Conservation (phyloP, 176 grass and related monocot species). For the Olyra latifolia region DNA sequence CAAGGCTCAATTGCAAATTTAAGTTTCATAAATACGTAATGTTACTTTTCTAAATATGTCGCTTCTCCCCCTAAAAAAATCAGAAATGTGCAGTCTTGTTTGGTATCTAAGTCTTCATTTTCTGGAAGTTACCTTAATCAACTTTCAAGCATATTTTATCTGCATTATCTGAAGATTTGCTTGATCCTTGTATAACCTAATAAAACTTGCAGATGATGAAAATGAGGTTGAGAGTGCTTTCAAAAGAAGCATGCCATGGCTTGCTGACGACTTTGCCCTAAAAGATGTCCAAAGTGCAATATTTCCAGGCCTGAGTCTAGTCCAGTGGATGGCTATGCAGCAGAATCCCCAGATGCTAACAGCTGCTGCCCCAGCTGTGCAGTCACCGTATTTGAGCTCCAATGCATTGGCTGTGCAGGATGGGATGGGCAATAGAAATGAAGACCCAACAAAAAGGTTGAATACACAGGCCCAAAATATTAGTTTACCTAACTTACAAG, state of each 20-base stretch:
- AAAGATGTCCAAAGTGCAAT: conserved; percentile 88
- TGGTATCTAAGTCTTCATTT: not conserved
- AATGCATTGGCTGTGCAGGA: conserved; percentile 50
- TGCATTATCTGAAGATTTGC: not conserved
- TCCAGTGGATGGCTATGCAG: conserved; percentile 99
- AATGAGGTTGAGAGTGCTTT: conserved; percentile 88
- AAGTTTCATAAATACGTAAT: not conserved
- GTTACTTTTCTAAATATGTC: not conserved
- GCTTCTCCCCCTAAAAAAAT: too few species aligned
- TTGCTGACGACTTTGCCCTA: conserved; percentile 82
- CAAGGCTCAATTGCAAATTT: not conserved
- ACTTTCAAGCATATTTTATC: not conserved
- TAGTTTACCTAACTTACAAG: conserved; percentile 62
- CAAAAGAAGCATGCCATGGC: conserved; percentile 90
- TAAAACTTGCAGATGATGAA: conserved; percentile 73
- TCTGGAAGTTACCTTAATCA: not conserved
- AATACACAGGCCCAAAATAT: conserved; percentile 64
- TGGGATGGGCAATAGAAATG: conserved; percentile 39
- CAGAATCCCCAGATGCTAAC: conserved; percentile 78
- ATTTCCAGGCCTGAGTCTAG: conserved; percentile 84
- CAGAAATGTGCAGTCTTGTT: not conserved
- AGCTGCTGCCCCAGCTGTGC: conserved; percentile 44
- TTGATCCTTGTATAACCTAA: conserved; percentile 31
- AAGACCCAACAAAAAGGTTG: conserved; percentile 59
- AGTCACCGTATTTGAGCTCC: conserved; percentile 46